Base-by-base conservation (phyloP, 169 alveolate species). In the Plasmodium gaboni region DNA sequence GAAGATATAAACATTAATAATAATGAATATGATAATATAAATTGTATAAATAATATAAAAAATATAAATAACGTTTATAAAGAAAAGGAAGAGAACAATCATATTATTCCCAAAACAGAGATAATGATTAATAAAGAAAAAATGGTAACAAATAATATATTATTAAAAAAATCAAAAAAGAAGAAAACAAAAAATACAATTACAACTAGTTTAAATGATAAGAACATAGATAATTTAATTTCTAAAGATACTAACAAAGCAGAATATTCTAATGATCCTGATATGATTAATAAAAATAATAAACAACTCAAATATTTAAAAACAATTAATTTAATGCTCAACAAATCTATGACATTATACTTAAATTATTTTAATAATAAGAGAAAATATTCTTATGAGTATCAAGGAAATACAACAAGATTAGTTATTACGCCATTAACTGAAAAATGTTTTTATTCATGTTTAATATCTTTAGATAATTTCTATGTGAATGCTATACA, bases 401-500 rank as follows among this genome's bases (percentile, higher is more conserved):
- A 98, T 93, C 97, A 97, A 94, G 99, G 99, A 26, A 98, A 97
- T 89, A 97, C 97, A 89, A 98, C 98, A 32, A 94, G 99, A 63
- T 92, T 98, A 71, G 99, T 98, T 67, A 97, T 98, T 26, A 98
- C 99, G 22, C 99, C 99, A 1, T 96, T 98, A 73, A 98, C 99
- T 10, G 99, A 98, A 93, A 95, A 98, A 78, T 98, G 99, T 89
- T 98, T 97, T 95, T 97, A 97, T 97, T 97, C 99, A 46, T 93
- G 97, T 17, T 96, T 98, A 50, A 96, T 97, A 68, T 99, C 99
- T 24, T 90, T 97, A 90, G 97, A 97, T 91, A 94, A 97, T 94
- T 96, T 96, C 86, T 97, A 98, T 92, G 99, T 99, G 63, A 99
- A 99, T 19, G 99, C 99, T 6, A 99, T 99, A 9, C 96, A 98